Evolutionary conservation across 1,139 yeast species (phyloP).

Genomic region (Debaryomyces singareniensis): DNA sequence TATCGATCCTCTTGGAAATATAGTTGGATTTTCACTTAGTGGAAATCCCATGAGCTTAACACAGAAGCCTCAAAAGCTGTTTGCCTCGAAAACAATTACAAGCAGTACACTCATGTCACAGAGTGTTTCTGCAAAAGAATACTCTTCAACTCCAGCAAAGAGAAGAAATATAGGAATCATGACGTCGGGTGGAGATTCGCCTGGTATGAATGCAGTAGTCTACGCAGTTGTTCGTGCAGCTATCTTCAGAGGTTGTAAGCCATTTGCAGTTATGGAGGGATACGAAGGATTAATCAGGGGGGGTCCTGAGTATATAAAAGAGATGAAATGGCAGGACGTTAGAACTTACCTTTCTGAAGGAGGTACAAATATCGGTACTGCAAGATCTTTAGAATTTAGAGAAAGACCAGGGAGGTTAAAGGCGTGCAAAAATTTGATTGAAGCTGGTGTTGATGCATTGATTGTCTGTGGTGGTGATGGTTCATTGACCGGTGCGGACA

Average conservation of each 20-base stretch:
- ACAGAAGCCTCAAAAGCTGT: slow-evolving; percentile 27
- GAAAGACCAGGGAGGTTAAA: slow-evolving; percentile 61
- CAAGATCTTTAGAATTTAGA: slow-evolving; percentile 63
- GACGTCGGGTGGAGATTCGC: slow-evolving; percentile 88
- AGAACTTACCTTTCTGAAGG: slow-evolving; percentile 70
- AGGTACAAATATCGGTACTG: slow-evolving; percentile 81
- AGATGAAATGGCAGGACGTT: slow-evolving; percentile 74
- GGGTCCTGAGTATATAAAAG: slow-evolving; percentile 50
- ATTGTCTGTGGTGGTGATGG: slow-evolving; percentile 88
- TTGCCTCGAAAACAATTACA: slow-evolving; percentile 2
- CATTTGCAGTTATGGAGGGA: slow-evolving; percentile 71
- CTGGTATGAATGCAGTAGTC: slow-evolving; percentile 81
- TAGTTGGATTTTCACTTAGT: slow-evolving; percentile 61
- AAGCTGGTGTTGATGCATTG: slow-evolving; percentile 70
- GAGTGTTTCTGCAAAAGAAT: slow-evolving; percentile 5
- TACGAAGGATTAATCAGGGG: slow-evolving; percentile 72
- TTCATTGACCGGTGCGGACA: slow-evolving; percentile 76
- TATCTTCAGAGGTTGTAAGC: slow-evolving; percentile 64
- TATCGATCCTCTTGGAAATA: slow-evolving; percentile 60
- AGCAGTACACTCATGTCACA: slow-evolving; percentile 3
- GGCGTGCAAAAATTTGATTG: slow-evolving; percentile 64
- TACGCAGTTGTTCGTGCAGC: slow-evolving; percentile 76
- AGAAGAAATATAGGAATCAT: slow-evolving; percentile 65
- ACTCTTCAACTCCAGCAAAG: slow-evolving; percentile 3
- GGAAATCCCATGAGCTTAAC: slow-evolving; percentile 51